Base-by-base conservation (phyloP, 1,284 basidiomycete genomes). In the Meira miltonrushii region DNA sequence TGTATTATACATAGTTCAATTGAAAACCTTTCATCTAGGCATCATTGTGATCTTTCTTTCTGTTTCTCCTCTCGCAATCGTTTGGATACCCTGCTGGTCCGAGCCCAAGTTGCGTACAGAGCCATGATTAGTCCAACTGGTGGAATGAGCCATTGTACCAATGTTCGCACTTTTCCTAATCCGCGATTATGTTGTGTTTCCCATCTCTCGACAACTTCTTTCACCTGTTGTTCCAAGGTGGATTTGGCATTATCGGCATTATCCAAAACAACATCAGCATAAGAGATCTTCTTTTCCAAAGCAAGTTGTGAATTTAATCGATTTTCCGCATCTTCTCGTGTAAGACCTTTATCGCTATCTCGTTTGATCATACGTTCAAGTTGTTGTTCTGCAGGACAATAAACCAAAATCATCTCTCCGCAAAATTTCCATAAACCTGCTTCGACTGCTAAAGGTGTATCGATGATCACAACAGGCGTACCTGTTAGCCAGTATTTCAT, bases 401-500 rank as follows among this genome's bases (percentile, higher is more conserved):
- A 33, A 1, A 96, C 92, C 15, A 98, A 85, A 2, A 93, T 84
- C 10, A 93, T 85, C 67, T 85, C 84, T 1, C 87, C 92, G 57
- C 93, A 89, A 82, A 85, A 89, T 73, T 84, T 86, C 86, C 89
- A 92, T 54, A 97, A 77, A 0, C 88, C 87, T 0, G 90, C 87
- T 78, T 98, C 94, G 59, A 98, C 88, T 58, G 97, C 81, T 54
- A 97, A 80, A n/a, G 94, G 94, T 7, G 96, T 89, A 78, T 97
- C 94, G 60, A 97, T 81, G 1, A 98, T 83, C 61, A 89, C 90
- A 55, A 88, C 82, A 71, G 84, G 86, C 66, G 89, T 81, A 2
- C 93, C 94, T 28, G 78, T 79, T 39, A 92, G 57, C 92, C 94
- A 98, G 64, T 82, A 82, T 59, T 81, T 80, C 51, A 92, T 50